These are phyloP conservation scores for Clonostachys rosea DNA, from an alignment of 2,329 filamentous ascomycete genomes.

Conservation along the genomic window DNA sequence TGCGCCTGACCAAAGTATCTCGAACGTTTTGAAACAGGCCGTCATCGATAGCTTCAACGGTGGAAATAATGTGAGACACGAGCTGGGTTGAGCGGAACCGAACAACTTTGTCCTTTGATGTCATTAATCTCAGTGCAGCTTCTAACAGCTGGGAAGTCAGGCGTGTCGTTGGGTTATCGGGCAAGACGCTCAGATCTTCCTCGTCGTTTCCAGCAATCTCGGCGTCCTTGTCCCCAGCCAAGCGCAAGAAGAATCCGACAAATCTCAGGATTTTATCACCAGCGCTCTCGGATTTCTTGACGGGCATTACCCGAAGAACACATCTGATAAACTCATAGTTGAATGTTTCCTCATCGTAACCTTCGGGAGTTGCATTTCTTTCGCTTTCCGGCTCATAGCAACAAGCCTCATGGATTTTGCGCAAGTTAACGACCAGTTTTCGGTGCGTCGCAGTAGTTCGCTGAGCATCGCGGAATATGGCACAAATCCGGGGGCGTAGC, in stretches of 20 bases:
- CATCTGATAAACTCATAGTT: constrained; percentile 82
- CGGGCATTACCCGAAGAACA: constrained; percentile 72
- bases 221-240: constrained; percentile 66
- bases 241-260: constrained; percentile 77
- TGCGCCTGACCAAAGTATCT: constrained; percentile 73
- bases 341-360: constrained; percentile 82
- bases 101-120: constrained; percentile 87
- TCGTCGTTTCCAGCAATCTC: constrained; percentile 62
- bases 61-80: constrained; percentile 87
- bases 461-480: constrained; percentile 77
- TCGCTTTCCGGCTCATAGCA: constrained; percentile 56
- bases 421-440: constrained; percentile 80
- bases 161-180: constrained; percentile 79
- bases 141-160: constrained; percentile 72
- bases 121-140: constrained; percentile 69
- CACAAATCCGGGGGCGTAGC: constrained; percentile 69
- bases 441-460: constrained; percentile 84
- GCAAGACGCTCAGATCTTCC: constrained; percentile 64
- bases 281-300: constrained; percentile 87
- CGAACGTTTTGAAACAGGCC: constrained; percentile 82
- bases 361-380: constrained; percentile 50
- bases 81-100: constrained; percentile 88
- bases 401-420: constrained; percentile 88
- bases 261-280: constrained; percentile 86
- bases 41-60: constrained; percentile 86